phyloP scores from a whole-genome alignment of 257 asterid species.

The Vinca minor region DNA sequence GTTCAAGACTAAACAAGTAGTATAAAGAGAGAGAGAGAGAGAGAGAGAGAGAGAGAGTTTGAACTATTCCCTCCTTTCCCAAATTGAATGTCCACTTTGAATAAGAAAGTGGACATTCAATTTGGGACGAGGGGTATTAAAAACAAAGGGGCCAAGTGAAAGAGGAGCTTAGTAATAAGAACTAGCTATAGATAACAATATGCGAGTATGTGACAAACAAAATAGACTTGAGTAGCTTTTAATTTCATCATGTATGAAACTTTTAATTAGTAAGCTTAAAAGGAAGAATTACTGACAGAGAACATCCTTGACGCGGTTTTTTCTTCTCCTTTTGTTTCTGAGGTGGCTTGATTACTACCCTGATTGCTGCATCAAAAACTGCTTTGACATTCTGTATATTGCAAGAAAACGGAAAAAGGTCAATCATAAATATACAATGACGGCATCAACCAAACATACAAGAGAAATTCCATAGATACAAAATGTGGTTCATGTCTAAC shows the following conservation, averaged over 20 bases:
- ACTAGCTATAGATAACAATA: neutral
- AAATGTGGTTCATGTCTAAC: too few species aligned
- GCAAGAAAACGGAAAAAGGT: constrained; percentile 16
- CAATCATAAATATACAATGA: neutral
- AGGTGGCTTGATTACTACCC: constrained; percentile 84
- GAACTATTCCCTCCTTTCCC: too few species aligned
- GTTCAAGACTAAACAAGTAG: neutral
- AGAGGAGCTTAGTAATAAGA: neutral
- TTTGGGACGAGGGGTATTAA: neutral
- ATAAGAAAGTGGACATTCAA: too few species aligned
- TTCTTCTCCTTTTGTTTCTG: constrained; percentile 75
- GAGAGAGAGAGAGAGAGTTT: too few species aligned
- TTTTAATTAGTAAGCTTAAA: constrained; percentile 1
- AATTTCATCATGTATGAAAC: too few species aligned
- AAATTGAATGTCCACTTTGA: too few species aligned
- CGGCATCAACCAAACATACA: neutral
- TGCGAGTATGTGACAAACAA: neutral
- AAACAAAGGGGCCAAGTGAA: neutral
- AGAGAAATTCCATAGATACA: too few species aligned
- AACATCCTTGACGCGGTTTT: constrained; percentile 53
- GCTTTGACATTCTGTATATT: constrained; percentile 68
- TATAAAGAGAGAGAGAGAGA: neutral
- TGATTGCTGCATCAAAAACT: constrained; percentile 86
- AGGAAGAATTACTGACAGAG: constrained; percentile 41
- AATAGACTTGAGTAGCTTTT: neutral